These are phyloP conservation scores for Coniochaeta prunicola DNA, from an alignment of 2,329 filamentous ascomycete genomes.

Conservation along the genomic window DNA sequence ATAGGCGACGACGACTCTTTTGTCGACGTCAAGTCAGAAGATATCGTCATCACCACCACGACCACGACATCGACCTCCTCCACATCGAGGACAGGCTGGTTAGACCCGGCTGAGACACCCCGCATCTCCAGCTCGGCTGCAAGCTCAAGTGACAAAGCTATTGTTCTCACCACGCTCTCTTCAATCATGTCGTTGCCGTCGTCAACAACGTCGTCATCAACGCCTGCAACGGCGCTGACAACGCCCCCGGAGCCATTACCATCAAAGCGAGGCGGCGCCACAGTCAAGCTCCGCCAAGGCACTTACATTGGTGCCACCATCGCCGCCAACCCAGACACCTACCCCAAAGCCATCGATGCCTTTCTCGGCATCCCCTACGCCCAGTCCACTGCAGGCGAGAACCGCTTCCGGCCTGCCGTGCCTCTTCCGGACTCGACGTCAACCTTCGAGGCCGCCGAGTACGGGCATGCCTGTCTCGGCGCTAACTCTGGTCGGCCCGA, in stretches of 20 bases:
- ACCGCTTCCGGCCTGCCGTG: constrained; percentile 37
- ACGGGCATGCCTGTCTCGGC: constrained; percentile 30
- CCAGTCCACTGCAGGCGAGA: constrained; percentile 28
- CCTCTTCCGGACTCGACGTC: constrained; percentile 16
- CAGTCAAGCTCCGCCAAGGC: constrained; percentile 28
- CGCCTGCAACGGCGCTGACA: background rate
- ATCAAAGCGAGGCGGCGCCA: constrained; percentile 4
- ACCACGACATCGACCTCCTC: background rate
- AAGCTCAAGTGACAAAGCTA: background rate
- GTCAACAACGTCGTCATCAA: background rate
- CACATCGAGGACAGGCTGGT: background rate
- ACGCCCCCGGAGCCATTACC: background rate
- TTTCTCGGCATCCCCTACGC: constrained; percentile 46
- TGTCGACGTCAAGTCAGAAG: background rate
- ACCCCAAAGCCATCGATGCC: constrained; percentile 33
- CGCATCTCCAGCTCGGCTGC: background rate
- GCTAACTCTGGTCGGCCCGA: constrained; percentile 19
- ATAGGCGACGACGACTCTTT: background rate
- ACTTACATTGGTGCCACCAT: constrained; percentile 12
- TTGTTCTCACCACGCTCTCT: background rate
- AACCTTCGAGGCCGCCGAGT: constrained; percentile 24
- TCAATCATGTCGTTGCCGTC: background rate
- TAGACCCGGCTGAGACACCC: background rate
- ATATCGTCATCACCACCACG: too few species aligned
- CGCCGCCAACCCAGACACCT: constrained; percentile 5